Evolutionary conservation across 2,329 filamentous ascomycete genomes (phyloP).

Genomic region (Ophiocordyceps camponoti-leonardi): DNA sequence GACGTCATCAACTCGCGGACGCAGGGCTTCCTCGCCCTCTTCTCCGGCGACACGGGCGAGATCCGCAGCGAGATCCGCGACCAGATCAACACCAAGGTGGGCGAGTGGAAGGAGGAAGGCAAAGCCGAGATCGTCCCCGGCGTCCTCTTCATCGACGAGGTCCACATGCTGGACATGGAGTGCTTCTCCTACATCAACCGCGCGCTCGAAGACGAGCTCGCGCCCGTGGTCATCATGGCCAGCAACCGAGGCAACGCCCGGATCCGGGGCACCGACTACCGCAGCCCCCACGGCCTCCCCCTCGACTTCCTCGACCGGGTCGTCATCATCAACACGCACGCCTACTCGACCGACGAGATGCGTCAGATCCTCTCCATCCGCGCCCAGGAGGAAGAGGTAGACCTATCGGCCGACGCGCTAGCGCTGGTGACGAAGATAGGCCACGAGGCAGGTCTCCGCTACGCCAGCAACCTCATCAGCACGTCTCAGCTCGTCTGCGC

Average conservation of each 20-base stretch:
- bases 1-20: conserved; percentile 98
- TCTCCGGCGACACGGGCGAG: conserved; percentile 95
- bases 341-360: conserved; percentile 72
- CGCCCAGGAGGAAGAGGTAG: conserved; percentile 90
- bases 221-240: conserved; percentile 97
- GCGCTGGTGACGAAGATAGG: conserved; percentile 92
- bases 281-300: conserved; percentile 81
- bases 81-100: conserved; percentile 98
- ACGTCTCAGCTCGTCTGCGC: conserved; percentile 76
- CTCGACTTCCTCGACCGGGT: conserved; percentile 93
- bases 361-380: conserved; percentile 84
- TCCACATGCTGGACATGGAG: conserved; percentile 99
- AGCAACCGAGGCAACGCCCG: conserved; percentile 85
- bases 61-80: conserved; percentile 94
- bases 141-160: conserved; percentile 95
- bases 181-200: conserved; percentile 99
- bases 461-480: conserved; percentile 95
- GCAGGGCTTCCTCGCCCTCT: conserved; percentile 94
- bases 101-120: conserved; percentile 98
- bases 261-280: conserved; percentile 87
- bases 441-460: conserved; percentile 76
- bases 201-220: conserved; percentile 83
- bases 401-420: conserved; percentile 75
- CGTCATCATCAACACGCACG: conserved; percentile 85
- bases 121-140: conserved; percentile 97